phyloP scores from a whole-genome alignment of 129 eudicot species.

The Cynara cardunculus region DNA sequence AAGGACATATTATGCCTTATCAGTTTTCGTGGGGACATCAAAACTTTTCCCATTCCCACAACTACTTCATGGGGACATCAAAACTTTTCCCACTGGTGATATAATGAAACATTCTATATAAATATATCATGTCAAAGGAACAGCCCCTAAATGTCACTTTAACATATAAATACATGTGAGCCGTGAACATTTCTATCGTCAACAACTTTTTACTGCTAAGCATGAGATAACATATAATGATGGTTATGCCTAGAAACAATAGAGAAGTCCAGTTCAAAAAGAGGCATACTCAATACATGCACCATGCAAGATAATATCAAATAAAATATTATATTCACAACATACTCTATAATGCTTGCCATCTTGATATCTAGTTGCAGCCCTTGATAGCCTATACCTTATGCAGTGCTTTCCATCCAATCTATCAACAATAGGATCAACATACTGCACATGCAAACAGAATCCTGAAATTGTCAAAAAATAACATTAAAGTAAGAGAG shows the following conservation, averaged over 20 bases:
- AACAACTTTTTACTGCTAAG: background rate
- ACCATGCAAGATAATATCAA: background rate
- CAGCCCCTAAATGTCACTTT: slow-evolving; percentile 7
- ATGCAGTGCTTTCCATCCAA: slow-evolving; percentile 69
- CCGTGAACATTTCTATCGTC: background rate
- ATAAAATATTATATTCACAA: background rate
- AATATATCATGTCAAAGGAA: background rate
- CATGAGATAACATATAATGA: background rate
- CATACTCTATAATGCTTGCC: slow-evolving; percentile 93
- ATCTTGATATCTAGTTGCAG: slow-evolving; percentile 75
- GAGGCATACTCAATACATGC: background rate
- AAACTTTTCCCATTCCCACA: background rate
- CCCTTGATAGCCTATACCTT: slow-evolving; percentile 62
- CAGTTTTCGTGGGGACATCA: too few species aligned
- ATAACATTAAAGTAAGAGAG: background rate
- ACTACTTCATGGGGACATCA: background rate
- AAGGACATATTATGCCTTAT: background rate
- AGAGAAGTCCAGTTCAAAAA: background rate
- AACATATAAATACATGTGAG: background rate
- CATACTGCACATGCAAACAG: slow-evolving; percentile 56
- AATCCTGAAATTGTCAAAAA: background rate
- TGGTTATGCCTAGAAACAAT: background rate
- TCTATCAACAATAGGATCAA: slow-evolving; percentile 75
- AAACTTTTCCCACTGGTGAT: background rate
- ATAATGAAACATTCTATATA: background rate